A percentile compares a stretch with the other conserved stretches of the same genome.
These are phyloP conservation scores for Dimocarpus longan DNA, from an alignment of 345 rosid species.

Conservation along the genomic window DNA sequence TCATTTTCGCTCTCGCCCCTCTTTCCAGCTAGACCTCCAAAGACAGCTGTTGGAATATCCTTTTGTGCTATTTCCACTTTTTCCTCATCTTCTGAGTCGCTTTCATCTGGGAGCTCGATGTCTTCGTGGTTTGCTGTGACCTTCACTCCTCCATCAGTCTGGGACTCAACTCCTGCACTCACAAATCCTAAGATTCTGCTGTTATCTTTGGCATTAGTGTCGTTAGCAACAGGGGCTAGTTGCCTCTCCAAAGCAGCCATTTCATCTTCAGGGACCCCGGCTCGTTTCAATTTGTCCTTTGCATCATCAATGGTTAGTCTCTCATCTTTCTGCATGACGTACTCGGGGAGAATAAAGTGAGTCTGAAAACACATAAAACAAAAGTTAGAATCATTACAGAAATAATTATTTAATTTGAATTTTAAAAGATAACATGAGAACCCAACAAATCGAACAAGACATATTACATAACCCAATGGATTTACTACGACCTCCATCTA, in stretches of 20 bases:
- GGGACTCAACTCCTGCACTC: conserved; percentile 83
- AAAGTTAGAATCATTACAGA: conserved; percentile 7
- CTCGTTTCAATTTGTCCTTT: conserved; percentile 80
- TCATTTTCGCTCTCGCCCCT: conserved; percentile 52
- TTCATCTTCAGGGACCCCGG: conserved; percentile 85
- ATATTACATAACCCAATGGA: not conserved
- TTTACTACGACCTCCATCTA: not conserved
- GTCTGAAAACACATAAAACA: conserved; percentile 46
- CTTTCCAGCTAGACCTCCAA: conserved; percentile 74
- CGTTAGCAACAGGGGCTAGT: conserved; percentile 53
- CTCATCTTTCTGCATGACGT: conserved; percentile 91
- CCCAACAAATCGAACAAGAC: not conserved
- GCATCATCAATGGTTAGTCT: conserved; percentile 75
- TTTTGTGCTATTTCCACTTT: conserved; percentile 71
- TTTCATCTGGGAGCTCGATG: conserved; percentile 81
- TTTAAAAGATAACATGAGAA: conserved; percentile 7
- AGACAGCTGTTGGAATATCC: conserved; percentile 83
- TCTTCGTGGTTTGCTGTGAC: conserved; percentile 65
- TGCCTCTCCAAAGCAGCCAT: conserved; percentile 94
- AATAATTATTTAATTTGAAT: not conserved
- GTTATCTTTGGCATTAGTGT: conserved; percentile 44
- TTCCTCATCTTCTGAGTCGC: conserved; percentile 73
- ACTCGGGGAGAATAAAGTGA: conserved; percentile 86
- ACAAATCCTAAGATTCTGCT: conserved; percentile 77
- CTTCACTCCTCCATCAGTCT: conserved; percentile 49